phyloP scores from a whole-genome alignment of 805 yeast genomes.

The Barnettozyma salicaria region DNA sequence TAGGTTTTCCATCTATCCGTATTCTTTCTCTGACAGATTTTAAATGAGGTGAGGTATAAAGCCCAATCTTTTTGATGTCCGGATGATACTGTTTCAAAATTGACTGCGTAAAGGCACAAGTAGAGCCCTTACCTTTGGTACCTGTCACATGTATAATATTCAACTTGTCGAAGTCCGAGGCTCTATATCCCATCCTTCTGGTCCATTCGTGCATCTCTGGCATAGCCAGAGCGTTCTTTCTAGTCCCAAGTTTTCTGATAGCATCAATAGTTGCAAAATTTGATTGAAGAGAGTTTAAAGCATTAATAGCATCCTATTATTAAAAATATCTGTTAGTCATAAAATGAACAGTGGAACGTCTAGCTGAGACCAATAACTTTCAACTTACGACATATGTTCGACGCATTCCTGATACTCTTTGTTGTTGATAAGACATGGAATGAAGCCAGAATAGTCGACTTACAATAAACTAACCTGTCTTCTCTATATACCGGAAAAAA shows the following conservation, averaged over 20 bases:
- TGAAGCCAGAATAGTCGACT: too few species aligned
- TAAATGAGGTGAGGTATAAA: constrained; percentile 95
- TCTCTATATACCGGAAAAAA: too few species aligned
- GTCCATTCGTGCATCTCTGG: constrained; percentile 85
- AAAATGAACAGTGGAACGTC: background rate
- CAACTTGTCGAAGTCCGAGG: constrained; percentile 62
- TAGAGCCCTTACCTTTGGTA: constrained; percentile 97
- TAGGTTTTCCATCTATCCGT: constrained; percentile 79
- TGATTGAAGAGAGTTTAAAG: constrained; percentile 83
- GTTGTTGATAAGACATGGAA: background rate
- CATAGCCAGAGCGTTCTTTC: constrained; percentile 60
- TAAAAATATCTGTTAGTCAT: too few species aligned
- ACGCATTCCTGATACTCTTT: background rate
- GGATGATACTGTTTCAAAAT: constrained; percentile 58
- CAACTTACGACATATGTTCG: constrained; percentile 4
- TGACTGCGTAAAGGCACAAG: constrained; percentile 88
- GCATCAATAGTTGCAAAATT: constrained; percentile 89
- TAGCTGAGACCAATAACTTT: background rate
- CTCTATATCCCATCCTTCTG: constrained; percentile 59
- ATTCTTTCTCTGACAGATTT: constrained; percentile 90
- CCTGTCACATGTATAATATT: constrained; percentile 93
- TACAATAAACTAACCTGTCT: too few species aligned
- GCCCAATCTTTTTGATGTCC: constrained; percentile 61
- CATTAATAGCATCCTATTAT: constrained; percentile 64
- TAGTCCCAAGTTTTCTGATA: constrained; percentile 56